Base-by-base conservation (phyloP, 371 early-diverging fungal species). In the Lichtheimia ramosa region DNA sequence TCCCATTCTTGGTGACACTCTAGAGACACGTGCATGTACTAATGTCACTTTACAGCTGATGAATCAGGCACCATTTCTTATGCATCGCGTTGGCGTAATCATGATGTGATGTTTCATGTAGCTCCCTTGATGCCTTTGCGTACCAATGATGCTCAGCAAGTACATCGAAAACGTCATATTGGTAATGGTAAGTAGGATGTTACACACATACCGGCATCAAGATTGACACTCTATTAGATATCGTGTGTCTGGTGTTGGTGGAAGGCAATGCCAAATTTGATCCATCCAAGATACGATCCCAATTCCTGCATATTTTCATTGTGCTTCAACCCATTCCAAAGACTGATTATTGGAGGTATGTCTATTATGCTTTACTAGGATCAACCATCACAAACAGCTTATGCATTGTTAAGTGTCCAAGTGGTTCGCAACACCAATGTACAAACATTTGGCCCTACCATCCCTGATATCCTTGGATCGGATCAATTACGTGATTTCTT, bases 51-150 rank as follows among this genome's bases (percentile, higher is more conserved):
- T 56, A 6, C 58, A 77, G 79, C 76, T 51, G 88, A 86, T 28
- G 83, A 89, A 68, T 88, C 92, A 4, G 95, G 92, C 0, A 82
- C 79, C 13, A 73, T 89, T 43, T 88, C 91, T 1, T 87, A 87
- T 76, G 72, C 84, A 54, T 87, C 92, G 2, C 82, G 83, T 60
- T 92, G 92, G 83, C 86, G 74, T 70, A 89, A 85, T 5, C 89
- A 87, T 66, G 92, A 93, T 64, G 84, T 95, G 61, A 92, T 93
- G 90, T 95, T 89, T 66, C 95, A 95, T 64, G 90, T 92, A 3
- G 84, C 92, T 10, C 86, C 93, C 2, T 62, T 91, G 16, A 79
- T 95, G 53, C 95, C 95, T 3, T 83, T 64, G 65, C 81, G 81
- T 56, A 70, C 73, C 5, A 75, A 76, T 10, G 93, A 93, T 66